Conservation (phyloP, 192 early-diverging fungal species). For the Rhizoclosmatium globosum region DNA sequence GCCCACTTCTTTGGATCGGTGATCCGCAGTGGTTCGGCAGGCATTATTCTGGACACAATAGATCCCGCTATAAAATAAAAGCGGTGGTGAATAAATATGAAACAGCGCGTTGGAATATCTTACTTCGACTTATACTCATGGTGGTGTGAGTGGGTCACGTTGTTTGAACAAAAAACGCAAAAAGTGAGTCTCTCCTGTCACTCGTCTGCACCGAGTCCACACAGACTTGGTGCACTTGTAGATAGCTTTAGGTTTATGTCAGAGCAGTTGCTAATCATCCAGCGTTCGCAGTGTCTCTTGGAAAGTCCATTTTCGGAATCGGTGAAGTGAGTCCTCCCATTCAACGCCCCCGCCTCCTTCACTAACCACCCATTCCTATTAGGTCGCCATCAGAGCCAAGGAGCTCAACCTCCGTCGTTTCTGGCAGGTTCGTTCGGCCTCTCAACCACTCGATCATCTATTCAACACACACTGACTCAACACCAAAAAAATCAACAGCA, state of each 20-base stretch:
- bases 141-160: no score
- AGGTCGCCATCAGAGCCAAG: conserved; percentile 31
- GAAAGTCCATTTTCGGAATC: conserved; percentile 32
- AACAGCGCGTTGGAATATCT: neutral
- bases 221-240: no score
- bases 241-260: neutral
- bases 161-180: conserved; percentile 18
- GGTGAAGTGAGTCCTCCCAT: conserved; percentile 12
- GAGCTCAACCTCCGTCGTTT: conserved; percentile 31
- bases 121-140: neutral
- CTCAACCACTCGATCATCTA: neutral
- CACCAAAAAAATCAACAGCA: conserved; percentile 11
- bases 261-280: neutral
- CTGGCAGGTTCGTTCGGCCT: conserved; percentile 35
- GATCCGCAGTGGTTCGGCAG: neutral
- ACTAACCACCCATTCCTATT: neutral
- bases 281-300: conserved; percentile 20
- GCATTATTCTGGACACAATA: no score
- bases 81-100: no score
- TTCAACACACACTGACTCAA: neutral
- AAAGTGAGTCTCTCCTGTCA: neutral
- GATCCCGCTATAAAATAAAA: no score
- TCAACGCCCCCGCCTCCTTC: neutral
- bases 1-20: neutral
- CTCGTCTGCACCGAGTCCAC: neutral